Conservation (phyloP, 176 grass and related monocot genomes). For the Eremochloa ophiuroides region DNA sequence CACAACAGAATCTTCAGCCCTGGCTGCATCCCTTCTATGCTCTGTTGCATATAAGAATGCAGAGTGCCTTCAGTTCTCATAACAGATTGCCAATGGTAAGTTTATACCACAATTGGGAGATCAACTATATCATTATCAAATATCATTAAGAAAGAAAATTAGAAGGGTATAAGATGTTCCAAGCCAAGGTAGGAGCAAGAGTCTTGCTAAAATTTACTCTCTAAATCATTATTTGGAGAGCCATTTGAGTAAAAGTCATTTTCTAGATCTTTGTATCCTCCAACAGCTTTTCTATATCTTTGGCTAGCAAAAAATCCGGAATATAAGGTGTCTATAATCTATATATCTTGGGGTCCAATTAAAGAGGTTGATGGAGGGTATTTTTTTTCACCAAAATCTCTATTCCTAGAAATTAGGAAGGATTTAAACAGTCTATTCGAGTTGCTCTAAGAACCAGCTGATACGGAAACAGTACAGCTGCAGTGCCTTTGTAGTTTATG, state of each 20-base stretch:
- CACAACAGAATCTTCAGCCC: constrained; percentile 78
- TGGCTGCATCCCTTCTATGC: constrained; percentile 79
- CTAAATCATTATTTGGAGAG: no score
- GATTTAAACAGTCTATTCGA: no score
- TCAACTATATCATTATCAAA: neutral
- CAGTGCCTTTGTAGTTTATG: neutral
- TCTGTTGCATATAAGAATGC: constrained; percentile 49
- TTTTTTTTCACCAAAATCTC: no score
- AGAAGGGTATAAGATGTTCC: neutral
- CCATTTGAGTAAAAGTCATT: no score
- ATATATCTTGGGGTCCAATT: no score
- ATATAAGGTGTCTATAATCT: no score
- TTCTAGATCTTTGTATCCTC: no score
- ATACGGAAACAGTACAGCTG: neutral
- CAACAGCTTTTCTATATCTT: no score
- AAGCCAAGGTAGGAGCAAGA: neutral
- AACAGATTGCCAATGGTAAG: neutral
- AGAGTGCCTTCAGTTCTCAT: neutral
- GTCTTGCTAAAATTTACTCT: no score
- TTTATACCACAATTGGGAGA: neutral
- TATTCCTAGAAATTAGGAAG: no score
- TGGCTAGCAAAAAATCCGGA: no score
- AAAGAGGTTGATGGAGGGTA: no score
- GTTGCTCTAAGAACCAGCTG: neutral
- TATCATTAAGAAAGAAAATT: neutral